phyloP scores from a whole-genome alignment of 148 eudicot genomes.

The Tetragonia tetragonoides region DNA sequence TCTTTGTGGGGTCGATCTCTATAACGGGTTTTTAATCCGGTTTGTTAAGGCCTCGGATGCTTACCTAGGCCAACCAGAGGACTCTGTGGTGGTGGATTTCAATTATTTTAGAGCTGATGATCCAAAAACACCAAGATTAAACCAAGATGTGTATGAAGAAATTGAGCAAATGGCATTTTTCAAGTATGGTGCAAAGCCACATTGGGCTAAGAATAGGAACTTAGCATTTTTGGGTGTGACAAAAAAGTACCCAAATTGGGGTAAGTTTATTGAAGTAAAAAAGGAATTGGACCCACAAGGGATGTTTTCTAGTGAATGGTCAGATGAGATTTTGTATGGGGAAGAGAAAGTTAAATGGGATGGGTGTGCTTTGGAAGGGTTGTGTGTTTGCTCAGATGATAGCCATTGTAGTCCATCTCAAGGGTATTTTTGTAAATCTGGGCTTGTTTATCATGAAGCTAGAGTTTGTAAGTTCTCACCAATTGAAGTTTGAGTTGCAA shows the following conservation, averaged over 20 bases:
- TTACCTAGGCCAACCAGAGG: slow-evolving; percentile 54
- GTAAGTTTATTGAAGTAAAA: slow-evolving; percentile 51
- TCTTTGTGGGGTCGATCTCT: slow-evolving; percentile 63
- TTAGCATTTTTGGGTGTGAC: slow-evolving; percentile 49
- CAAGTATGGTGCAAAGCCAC: slow-evolving; percentile 76
- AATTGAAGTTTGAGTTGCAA: background rate
- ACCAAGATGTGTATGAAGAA: slow-evolving; percentile 65
- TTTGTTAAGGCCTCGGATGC: slow-evolving; percentile 57
- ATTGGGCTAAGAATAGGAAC: slow-evolving; percentile 80
- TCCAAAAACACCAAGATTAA: slow-evolving; percentile 48
- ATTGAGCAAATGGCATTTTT: slow-evolving; percentile 82
- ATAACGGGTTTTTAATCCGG: slow-evolving; percentile 68
- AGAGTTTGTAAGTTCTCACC: slow-evolving; percentile 56
- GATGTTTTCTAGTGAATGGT: slow-evolving; percentile 73
- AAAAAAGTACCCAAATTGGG: slow-evolving; percentile 46
- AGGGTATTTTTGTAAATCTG: slow-evolving; percentile 61
- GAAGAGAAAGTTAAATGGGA: slow-evolving; percentile 25
- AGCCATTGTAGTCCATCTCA: slow-evolving; percentile 71
- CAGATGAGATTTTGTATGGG: slow-evolving; percentile 59
- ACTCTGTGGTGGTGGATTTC: slow-evolving; percentile 60
- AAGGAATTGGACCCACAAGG: slow-evolving; percentile 44
- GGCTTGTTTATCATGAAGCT: slow-evolving; percentile 61
- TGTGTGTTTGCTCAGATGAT: slow-evolving; percentile 69
- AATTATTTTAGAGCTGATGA: slow-evolving; percentile 71
- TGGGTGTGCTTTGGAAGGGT: slow-evolving; percentile 84